Base-by-base conservation (phyloP, 208 protist genomes). In the Dictyostelium gargantuum region DNA sequence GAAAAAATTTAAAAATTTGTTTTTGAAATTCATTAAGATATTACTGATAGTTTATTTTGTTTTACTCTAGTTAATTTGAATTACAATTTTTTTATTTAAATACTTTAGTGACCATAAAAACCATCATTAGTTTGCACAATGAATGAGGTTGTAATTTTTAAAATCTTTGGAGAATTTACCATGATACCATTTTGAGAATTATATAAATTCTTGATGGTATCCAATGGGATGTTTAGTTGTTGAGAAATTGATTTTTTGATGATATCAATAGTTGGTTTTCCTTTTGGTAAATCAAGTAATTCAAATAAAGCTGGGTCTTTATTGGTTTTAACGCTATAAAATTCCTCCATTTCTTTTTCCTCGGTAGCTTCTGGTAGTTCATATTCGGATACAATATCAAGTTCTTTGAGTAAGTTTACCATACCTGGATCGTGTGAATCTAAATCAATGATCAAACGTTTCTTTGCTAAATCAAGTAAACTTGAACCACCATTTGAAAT, bases 361-460 rank as follows among this genome's bases (percentile, higher is more conserved):
- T 66, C 1, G 2, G 13, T 6, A 23, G 10, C 0, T 23, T 80
- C 26, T 61, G 74, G 74, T 80, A 80, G 61, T 42, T 80, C 29
- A 80, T 80, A 80, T 6, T 80, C 74, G 6, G 74, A 38, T 9
- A 80, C 32, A 23, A 80, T 61, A 40, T 48, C 74, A 50, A 80
- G 29, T 42, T 80, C 74, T 61, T 80, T 80, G 2, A 80, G 2
- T 50, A 80, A 52, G 15, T 46, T 32, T 44, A 79, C 23, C 23
- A 48, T 79, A 42, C 23, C 21, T n/a, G 73, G 73, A 35, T 79
- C 73, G 4, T 79, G 73, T 23, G 73, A 79, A 38, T 35, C 46
- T 2, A 79, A 56, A 38, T 79, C 46, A 6, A 79, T 10, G 46
- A 79, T 79, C 46, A 79, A 58, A 58, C n/a, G 6, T 26, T 79